These are phyloP conservation scores for Candida saitoana DNA, from an alignment of 805 yeast genomes.

Conservation along the genomic window DNA sequence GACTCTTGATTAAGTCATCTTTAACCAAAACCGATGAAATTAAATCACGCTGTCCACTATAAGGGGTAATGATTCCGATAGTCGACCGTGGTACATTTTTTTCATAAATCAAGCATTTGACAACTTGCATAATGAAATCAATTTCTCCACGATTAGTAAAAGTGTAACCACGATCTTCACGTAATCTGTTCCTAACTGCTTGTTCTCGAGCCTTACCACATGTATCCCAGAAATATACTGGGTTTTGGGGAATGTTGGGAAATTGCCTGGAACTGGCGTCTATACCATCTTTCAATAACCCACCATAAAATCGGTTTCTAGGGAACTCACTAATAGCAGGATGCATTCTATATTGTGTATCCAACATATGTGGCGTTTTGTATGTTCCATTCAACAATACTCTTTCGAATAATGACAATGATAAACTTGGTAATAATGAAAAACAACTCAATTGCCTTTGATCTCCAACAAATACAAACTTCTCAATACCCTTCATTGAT, in stretches of 20 bases:
- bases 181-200: constrained; percentile 43
- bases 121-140: constrained; percentile 40
- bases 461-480: constrained; percentile 71
- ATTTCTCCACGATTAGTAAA: constrained; percentile 56
- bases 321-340: constrained; percentile 61
- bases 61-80: constrained; percentile 72
- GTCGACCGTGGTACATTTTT: constrained; percentile 47
- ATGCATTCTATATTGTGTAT: constrained; percentile 68
- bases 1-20: constrained; percentile 50
- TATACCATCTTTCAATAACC: constrained; percentile 55
- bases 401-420: constrained; percentile 66
- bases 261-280: constrained; percentile 46
- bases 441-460: constrained; percentile 72
- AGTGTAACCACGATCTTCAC: constrained; percentile 54
- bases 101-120: constrained; percentile 50
- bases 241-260: constrained; percentile 44
- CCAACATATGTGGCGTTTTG: constrained; percentile 60
- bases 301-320: constrained; percentile 46
- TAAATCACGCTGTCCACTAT: constrained; percentile 67
- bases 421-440: constrained; percentile 62
- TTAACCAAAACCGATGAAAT: constrained; percentile 47
- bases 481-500: constrained; percentile 62
- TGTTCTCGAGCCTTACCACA: constrained; percentile 44
- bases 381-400: constrained; percentile 59
- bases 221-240: constrained; percentile 61